Base-by-base conservation (phyloP, 2,329 filamentous ascomycete genomes). In the Colletotrichum sp. region DNA sequence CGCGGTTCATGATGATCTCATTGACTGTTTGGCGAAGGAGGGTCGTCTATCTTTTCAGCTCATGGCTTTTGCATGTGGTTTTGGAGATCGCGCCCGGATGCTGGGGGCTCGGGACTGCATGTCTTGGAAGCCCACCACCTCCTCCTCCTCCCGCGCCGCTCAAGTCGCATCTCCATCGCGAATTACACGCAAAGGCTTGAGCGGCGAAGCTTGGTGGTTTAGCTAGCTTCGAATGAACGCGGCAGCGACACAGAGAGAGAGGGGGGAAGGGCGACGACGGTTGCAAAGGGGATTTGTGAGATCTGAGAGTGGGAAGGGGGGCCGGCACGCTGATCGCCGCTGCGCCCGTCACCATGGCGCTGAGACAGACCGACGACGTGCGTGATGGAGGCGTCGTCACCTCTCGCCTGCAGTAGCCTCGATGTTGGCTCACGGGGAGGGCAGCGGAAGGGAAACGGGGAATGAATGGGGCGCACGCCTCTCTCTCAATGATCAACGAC, bases 301-400 rank as follows among this genome's bases (percentile, higher is more conserved):
- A 49, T 69, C 16, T 69, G 66, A 69, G 52, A 34, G 52, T 13
- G n/a, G 16, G 18, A 15, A 13, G 10, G 30, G 8, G 18, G 18
- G 16, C n/a, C n/a, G 28, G 28, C 44, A 49, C 44, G 63, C 26
- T 71, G 69, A 72, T 72, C 69, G 24, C 30, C 69, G 63, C 69
- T 72, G 44, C 69, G 63, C 15, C 59, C 39, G 69, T 36, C 39
- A 39, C 64, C 69, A 67, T 72, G 69, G 60, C 69, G 69, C 60
- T 66, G 69, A 67, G 69, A 72, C 59, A 71, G 60, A 26, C 10
- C 49, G 44, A 28, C 63, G 69, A 70, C 26, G 34, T 70, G n/a
- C 69, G 26, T 55, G 68, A 49, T 65, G 59, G 21, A 65, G 55
- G 26, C 44, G 28, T 44, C 21, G 10, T 26, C 15, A 12, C 55